Percentiles rank a stretch among this genome's conserved stretches.
phyloP scores from a whole-genome alignment of 2,329 filamentous ascomycete genomes.

The Cadophora gregata region DNA sequence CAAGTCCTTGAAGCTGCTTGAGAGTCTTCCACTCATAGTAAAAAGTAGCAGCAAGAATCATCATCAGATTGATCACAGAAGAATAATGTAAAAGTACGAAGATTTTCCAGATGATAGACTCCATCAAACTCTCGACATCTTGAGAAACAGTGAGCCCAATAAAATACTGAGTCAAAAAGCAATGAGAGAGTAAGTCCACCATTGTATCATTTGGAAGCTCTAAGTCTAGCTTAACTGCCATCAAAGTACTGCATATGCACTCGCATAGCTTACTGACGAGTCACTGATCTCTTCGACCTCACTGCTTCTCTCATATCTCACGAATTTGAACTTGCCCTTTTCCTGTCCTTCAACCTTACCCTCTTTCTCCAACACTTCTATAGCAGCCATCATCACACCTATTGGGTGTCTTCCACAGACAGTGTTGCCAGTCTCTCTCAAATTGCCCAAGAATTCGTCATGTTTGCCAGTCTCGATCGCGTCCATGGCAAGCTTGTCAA shows the following conservation, averaged over 20 bases:
- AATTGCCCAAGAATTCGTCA: slow-evolving; percentile 68
- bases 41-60: too few species aligned
- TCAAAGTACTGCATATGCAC: slow-evolving; percentile 78
- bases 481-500: slow-evolving; percentile 84
- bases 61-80: too few species aligned
- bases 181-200: background rate
- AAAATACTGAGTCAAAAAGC: background rate
- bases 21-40: too few species aligned
- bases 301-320: slow-evolving; percentile 86
- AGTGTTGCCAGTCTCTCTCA: slow-evolving; percentile 81
- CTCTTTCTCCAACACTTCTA: slow-evolving; percentile 65
- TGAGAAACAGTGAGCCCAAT: too few species aligned
- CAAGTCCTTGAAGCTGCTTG: too few species aligned
- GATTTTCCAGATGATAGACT: too few species aligned
- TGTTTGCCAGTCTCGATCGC: slow-evolving; percentile 82
- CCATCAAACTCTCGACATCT: too few species aligned
- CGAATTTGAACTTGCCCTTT: slow-evolving; percentile 65
- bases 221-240: background rate
- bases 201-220: background rate
- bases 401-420: slow-evolving; percentile 96
- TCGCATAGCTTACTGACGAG: slow-evolving; percentile 94
- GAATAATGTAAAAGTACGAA: too few species aligned
- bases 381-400: slow-evolving; percentile 85
- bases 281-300: slow-evolving; percentile 71
- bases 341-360: slow-evolving; percentile 46